These are phyloP conservation scores for Alnus glutinosa DNA, from an alignment of 306 rosid genomes.

Conservation along the genomic window DNA sequence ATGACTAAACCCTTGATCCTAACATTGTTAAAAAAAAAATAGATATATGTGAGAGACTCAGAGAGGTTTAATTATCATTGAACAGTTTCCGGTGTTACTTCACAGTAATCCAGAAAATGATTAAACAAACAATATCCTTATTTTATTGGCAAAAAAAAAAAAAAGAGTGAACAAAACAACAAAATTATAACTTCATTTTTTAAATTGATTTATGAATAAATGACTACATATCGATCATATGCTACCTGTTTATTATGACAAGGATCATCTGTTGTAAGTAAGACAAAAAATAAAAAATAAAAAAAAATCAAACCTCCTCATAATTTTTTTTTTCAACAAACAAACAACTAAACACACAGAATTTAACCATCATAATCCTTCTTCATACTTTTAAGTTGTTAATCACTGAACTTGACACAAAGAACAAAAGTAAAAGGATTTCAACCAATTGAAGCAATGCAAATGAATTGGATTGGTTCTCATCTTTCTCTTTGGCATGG, in stretches of 20 bases:
- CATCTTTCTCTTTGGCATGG: neutral
- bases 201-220: neutral
- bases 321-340: neutral
- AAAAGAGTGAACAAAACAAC: neutral
- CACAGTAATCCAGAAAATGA: neutral
- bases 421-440: neutral
- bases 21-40: neutral
- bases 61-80: neutral
- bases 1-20: neutral
- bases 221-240: neutral
- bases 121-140: slow-evolving; percentile 1
- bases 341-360: neutral
- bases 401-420: neutral
- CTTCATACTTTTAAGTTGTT: neutral
- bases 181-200: neutral
- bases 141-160: neutral
- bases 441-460: neutral
- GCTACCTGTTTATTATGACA: neutral
- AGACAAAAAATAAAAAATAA: too few species aligned
- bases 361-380: neutral
- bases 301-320: neutral
- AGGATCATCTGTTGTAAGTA: neutral
- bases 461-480: neutral
- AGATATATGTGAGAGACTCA: neutral
- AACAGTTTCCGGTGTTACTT: neutral